phyloP scores from a whole-genome alignment of 2,329 filamentous ascomycete species.

The Coniella vitis region DNA sequence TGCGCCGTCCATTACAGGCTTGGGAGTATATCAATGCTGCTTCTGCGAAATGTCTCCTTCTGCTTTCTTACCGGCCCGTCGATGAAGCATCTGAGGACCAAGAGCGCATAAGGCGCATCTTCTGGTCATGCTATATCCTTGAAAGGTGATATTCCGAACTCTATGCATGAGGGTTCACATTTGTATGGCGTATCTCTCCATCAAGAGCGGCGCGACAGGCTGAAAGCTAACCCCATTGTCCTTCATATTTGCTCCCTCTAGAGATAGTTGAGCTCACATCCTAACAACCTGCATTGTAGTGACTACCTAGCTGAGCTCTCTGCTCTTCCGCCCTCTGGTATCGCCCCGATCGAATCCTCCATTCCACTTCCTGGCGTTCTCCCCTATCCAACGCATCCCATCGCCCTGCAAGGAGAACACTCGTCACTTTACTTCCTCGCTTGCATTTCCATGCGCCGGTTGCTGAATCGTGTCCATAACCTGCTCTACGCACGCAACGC shows the following conservation, averaged over 20 bases:
- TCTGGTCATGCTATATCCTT: constrained; percentile 49
- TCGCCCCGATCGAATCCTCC: constrained; percentile 44
- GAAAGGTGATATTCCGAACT: constrained; percentile 26
- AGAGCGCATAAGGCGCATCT: constrained; percentile 43
- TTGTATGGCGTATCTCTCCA: neutral
- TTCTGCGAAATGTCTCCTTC: constrained; percentile 41
- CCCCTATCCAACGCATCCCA: constrained; percentile 36
- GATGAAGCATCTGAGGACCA: constrained; percentile 32
- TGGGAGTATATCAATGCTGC: constrained; percentile 45
- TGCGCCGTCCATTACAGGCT: constrained; percentile 43
- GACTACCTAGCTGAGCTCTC: constrained; percentile 48
- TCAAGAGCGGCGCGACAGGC: too few relatives aligned
- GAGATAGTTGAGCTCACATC: neutral
- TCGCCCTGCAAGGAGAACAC: constrained; percentile 33
- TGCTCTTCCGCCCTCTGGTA: constrained; percentile 41
- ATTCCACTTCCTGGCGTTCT: constrained; percentile 36
- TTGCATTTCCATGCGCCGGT: constrained; percentile 43
- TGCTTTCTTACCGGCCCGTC: constrained; percentile 36
- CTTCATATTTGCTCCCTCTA: neutral
- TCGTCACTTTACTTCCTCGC: constrained; percentile 47
- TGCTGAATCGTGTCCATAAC: constrained; percentile 42
- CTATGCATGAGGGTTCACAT: neutral
- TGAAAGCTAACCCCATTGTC: neutral
- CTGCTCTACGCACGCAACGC: constrained; percentile 42
- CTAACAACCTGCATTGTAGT: constrained; percentile 22